Evolutionary conservation across 805 yeast genomes (phyloP).

Genomic region (Schwanniomyces pseudopolymorphus): DNA sequence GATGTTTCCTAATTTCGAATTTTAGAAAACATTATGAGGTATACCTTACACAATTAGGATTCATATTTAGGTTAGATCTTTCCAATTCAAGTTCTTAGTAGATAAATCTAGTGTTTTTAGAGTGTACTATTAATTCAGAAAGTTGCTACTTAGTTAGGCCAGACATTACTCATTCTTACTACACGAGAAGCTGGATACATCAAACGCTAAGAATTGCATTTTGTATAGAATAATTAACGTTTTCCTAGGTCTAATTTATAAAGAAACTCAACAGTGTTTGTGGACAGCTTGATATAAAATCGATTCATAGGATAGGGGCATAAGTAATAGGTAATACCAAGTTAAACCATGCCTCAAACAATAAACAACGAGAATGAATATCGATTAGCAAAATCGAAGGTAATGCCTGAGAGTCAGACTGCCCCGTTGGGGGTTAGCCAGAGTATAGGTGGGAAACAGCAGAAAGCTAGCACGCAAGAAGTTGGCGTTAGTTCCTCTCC

Average conservation of each 20-base stretch:
- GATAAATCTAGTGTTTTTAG: neutral
- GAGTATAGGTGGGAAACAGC: neutral
- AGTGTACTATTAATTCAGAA: neutral
- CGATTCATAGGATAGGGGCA: neutral
- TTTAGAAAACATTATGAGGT: slow-evolving; percentile 7
- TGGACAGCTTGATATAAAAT: neutral
- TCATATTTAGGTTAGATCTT: neutral
- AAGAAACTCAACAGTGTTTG: neutral
- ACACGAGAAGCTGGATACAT: neutral
- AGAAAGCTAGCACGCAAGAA: neutral
- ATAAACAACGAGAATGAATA: slow-evolving; percentile 42
- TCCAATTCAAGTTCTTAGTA: neutral
- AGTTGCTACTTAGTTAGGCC: neutral
- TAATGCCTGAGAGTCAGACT: slow-evolving; percentile 3
- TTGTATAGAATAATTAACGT: neutral
- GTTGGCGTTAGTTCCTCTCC: neutral
- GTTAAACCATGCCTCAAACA: slow-evolving; percentile 8
- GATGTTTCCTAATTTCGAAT: slow-evolving; percentile 7
- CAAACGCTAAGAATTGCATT: neutral
- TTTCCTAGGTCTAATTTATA: neutral
- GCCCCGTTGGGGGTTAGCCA: slow-evolving; percentile 1
- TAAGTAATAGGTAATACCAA: neutral
- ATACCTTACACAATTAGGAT: slow-evolving; percentile 4
- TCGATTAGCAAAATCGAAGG: slow-evolving; percentile 33
- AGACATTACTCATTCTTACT: neutral